Evolutionary conservation across 2,329 filamentous ascomycete species (phyloP).

Genomic region (Zasmidium cellare): DNA sequence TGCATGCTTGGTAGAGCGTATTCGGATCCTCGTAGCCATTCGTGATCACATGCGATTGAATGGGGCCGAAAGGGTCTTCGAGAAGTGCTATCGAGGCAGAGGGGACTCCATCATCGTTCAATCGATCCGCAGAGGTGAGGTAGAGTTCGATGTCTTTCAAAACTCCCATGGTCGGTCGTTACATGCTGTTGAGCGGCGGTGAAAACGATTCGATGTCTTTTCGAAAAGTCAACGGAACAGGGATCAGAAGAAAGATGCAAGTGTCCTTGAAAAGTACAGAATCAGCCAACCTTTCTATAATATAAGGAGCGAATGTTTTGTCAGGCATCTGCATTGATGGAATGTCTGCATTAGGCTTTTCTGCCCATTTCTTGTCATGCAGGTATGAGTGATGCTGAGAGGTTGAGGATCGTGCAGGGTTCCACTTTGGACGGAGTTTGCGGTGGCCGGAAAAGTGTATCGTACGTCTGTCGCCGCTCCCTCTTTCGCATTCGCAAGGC

Average conservation of each 20-base stretch:
- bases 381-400: neutral
- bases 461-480: too few species aligned
- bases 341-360: neutral
- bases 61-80: slow-evolving; percentile 13
- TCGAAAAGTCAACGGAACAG: too few species aligned
- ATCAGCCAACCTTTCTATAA: too few species aligned
- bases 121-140: slow-evolving; percentile 6
- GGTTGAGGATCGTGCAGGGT: neutral
- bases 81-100: slow-evolving; percentile 26
- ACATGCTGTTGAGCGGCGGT: neutral
- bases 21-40: slow-evolving; percentile 22
- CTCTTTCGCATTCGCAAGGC: neutral
- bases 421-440: neutral
- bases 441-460: neutral
- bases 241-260: too few species aligned
- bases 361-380: neutral
- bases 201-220: too few species aligned
- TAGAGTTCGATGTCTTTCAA: slow-evolving; percentile 17
- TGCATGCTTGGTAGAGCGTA: slow-evolving; percentile 30
- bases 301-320: too few species aligned
- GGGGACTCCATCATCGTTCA: slow-evolving; percentile 17
- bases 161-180: slow-evolving; percentile 6
- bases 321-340: neutral
- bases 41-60: slow-evolving; percentile 17
- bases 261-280: too few species aligned